A percentile compares a stretch with the other conserved stretches of the same genome.
Conservation (phyloP, 2,329 filamentous ascomycete species). For the Trichoderma breve region DNA sequence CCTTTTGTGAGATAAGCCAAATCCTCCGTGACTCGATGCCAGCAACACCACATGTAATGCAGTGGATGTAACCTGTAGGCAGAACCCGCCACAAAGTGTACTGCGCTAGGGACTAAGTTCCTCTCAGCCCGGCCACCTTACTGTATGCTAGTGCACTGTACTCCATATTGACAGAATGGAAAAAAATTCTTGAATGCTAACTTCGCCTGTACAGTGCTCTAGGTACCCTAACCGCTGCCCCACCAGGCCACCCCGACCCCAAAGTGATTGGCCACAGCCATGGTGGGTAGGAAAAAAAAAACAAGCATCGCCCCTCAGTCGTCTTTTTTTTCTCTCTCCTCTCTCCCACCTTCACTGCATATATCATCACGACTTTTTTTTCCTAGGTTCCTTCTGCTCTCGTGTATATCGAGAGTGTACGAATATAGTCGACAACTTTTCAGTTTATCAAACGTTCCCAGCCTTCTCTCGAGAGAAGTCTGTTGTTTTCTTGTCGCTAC, state of each 20-base stretch:
- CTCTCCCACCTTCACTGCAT: constrained; percentile 31
- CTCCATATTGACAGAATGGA: neutral
- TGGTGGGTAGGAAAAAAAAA: constrained; percentile 32
- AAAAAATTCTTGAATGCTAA: constrained; percentile 19
- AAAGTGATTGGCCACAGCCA: constrained; percentile 23
- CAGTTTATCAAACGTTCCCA: constrained; percentile 29
- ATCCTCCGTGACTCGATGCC: neutral
- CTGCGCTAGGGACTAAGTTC: neutral
- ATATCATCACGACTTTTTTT: constrained; percentile 30
- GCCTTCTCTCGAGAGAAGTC: constrained; percentile 35
- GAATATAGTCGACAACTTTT: constrained; percentile 45
- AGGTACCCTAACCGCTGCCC: constrained; percentile 28
- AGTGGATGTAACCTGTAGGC: neutral
- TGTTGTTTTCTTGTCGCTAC: constrained; percentile 36
- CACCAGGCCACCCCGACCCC: neutral
- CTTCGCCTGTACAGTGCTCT: constrained; percentile 12
- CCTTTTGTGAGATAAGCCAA: neutral
- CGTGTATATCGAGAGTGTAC: constrained; percentile 45
- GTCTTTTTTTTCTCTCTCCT: constrained; percentile 37
- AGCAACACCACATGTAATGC: neutral
- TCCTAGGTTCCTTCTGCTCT: constrained; percentile 46
- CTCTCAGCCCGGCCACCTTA: neutral
- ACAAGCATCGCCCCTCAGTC: constrained; percentile 39
- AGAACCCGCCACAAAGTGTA: neutral
- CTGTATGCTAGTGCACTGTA: neutral